Evolutionary conservation across 192 early-diverging fungal genomes (phyloP).

Genomic region (Thamnidium elegans): DNA sequence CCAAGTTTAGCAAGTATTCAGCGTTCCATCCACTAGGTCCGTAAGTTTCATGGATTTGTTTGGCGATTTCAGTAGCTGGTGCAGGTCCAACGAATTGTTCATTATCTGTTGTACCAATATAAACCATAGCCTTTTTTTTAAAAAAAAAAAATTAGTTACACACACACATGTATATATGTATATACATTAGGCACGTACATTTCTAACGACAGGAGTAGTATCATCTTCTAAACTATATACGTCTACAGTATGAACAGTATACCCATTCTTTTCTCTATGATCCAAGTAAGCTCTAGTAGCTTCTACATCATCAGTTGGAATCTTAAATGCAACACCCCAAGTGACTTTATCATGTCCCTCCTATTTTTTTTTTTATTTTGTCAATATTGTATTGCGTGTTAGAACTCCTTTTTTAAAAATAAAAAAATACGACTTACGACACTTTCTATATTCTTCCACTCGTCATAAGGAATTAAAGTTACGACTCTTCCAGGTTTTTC

Average conservation of each 20-base stretch:
- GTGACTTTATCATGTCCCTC: conserved; percentile 51
- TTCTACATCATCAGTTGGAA: conserved; percentile 60
- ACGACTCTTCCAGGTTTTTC: conserved; percentile 80
- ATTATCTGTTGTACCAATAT: conserved; percentile 74
- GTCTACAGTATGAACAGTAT: conserved; percentile 57
- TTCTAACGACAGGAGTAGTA: conserved; percentile 45
- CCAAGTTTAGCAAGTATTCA: conserved; percentile 69
- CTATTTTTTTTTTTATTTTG: background rate
- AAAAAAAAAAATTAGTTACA: background rate
- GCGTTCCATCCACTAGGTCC: conserved; percentile 69
- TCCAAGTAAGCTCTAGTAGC: conserved; percentile 74
- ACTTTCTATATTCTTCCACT: conserved; percentile 58
- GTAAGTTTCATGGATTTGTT: conserved; percentile 58
- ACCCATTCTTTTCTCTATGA: conserved; percentile 90
- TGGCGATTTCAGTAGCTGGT: conserved; percentile 55
- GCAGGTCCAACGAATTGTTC: conserved; percentile 76
- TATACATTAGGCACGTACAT: conserved; percentile 34
- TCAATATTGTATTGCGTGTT: too few relatives aligned
- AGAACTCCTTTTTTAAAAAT: background rate
- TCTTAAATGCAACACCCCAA: conserved; percentile 84
- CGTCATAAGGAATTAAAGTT: conserved; percentile 71
- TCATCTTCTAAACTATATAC: conserved; percentile 26
- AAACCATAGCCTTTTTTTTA: conserved; percentile 62
- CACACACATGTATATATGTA: background rate
- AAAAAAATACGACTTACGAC: conserved; percentile 36